Evolutionary conservation across 106 monocot species (phyloP).

Genomic region (Ottelia alismoides): DNA sequence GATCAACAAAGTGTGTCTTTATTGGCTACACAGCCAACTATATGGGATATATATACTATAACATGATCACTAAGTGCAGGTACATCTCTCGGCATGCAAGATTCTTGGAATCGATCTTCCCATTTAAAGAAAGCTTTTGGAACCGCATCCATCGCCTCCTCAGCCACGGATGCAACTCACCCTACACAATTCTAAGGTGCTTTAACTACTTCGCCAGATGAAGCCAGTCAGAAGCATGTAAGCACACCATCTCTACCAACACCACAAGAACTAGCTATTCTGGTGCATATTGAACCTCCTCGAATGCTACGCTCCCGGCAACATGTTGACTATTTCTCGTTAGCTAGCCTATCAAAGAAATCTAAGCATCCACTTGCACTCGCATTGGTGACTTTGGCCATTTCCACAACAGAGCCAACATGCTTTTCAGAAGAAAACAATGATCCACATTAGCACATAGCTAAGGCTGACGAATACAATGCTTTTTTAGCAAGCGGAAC

Average conservation of each 20-base stretch:
- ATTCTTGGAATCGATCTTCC: background rate
- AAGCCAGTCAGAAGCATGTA: no score
- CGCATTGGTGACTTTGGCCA: background rate
- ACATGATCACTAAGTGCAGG: background rate
- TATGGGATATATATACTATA: no score
- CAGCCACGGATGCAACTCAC: no score
- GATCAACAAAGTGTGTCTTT: background rate
- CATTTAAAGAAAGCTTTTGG: background rate
- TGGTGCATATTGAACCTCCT: background rate
- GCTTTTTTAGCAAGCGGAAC: background rate
- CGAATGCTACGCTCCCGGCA: background rate
- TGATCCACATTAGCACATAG: background rate
- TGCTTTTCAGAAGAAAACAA: background rate
- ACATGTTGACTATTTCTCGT: background rate
- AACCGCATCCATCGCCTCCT: background rate
- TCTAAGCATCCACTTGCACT: background rate
- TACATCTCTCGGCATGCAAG: background rate
- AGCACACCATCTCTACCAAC: no score
- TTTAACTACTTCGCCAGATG: background rate
- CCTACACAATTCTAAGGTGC: background rate
- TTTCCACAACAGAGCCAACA: background rate
- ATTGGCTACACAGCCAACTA: background rate
- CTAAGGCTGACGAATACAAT: background rate
- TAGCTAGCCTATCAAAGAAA: background rate
- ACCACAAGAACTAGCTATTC: background rate